Base-by-base conservation (phyloP, 257 asterid genomes). In the Gentiana straminea region DNA sequence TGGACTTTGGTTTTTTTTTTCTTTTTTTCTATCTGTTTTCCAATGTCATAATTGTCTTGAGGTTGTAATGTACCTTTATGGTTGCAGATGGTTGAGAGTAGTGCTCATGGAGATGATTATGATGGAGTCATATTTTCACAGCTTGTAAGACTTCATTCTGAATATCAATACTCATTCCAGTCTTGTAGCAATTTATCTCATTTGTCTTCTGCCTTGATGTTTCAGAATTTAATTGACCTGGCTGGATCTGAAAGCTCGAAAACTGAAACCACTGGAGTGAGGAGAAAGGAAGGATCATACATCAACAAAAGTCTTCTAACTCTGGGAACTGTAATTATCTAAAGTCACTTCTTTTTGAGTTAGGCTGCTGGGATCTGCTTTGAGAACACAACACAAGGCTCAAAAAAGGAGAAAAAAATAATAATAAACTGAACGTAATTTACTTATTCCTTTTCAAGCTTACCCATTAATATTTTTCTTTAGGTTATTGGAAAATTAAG, bases 211-310 rank as follows among this genome's bases (percentile, higher is more conserved):
- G 70, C 63, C 65, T 59, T 73, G 68, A 53, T 61, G 15, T 35
- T 71, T 55, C 62, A 90, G 98, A 90, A 86, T 78, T 78, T 90
- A 70, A 90, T 90, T 51, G 98, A 90, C 70, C 77, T 90, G 68
- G 98, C 98, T 68, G 98, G 98, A 59, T 90, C 98, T 58, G 98
- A 90, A 76, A 86, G 98, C 75, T 90, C 98, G 24, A 90, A 90
- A 70, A 84, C 95, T 64, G 97, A 89, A 82, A 86, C 97, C n/a
- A 89, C 92, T 36, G 97, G 97, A 55, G 57, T 89, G 72, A 79
- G 95, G 72, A 79, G 96, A 81, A 90, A 90, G 77, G 98, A 90
- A 79, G 98, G 98, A 73, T 82, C 98, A 37, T 90, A 90, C 73
- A 90, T 90, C 60, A 90, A 90, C 68, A 91, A 91, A 77, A 91